Conservation (phyloP, 805 yeast genomes). For the Yamadazyma ubonensis region DNA sequence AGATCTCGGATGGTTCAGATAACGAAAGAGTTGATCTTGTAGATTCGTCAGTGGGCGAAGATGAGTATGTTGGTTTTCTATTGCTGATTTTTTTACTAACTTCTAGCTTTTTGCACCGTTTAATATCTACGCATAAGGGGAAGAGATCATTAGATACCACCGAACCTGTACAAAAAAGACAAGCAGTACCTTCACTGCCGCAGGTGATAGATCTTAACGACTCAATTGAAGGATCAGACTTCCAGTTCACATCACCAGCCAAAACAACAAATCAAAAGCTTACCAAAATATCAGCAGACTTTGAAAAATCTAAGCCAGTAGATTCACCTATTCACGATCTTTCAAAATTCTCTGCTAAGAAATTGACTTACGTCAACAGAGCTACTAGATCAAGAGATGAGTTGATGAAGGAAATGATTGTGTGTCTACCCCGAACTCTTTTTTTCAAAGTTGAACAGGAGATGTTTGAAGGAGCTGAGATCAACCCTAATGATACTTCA, state of each 20-base stretch:
- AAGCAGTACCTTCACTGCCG: no score
- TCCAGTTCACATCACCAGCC: conserved; percentile 3
- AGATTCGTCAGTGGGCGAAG: not conserved
- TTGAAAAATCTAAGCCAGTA: conserved; percentile 1
- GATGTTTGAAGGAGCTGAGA: conserved; percentile 6
- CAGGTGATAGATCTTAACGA: conserved; percentile 6
- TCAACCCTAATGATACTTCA: conserved; percentile 19
- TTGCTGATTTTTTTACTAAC: conserved; percentile 3
- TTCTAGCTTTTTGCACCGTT: not conserved
- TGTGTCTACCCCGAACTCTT: conserved; percentile 36
- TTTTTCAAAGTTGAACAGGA: conserved; percentile 26
- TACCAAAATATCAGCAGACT: not conserved
- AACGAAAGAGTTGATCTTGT: not conserved
- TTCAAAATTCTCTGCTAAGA: conserved; percentile 24
- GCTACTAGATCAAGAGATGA: conserved; percentile 48
- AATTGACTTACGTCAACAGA: conserved; percentile 35
- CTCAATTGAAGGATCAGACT: conserved; percentile 6
- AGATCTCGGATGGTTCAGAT: conserved; percentile 2
- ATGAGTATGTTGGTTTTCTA: not conserved
- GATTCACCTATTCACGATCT: conserved; percentile 7
- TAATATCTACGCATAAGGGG: conserved; percentile 3
- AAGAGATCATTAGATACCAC: no score
- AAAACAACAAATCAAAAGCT: not conserved
- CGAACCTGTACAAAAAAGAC: no score
- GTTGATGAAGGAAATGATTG: conserved; percentile 48